Evolutionary conservation across 768 basidiomycete genomes (phyloP).

Genomic region (Suillus placidus): DNA sequence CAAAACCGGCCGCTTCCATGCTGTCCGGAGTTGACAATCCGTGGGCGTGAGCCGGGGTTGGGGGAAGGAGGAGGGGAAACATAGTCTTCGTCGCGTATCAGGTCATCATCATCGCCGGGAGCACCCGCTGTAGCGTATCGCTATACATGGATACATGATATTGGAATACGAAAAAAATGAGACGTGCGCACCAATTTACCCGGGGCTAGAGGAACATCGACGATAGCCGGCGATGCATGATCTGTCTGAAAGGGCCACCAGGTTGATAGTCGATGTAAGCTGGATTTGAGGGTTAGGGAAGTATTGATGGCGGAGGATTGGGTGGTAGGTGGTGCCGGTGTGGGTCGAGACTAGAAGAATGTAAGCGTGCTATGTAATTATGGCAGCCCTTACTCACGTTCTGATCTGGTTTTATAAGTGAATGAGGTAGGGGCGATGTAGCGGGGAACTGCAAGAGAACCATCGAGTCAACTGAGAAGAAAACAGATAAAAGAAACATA

Average conservation of each 20-base stretch:
- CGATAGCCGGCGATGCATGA: neutral
- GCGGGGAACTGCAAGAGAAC: neutral
- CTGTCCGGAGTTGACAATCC: neutral
- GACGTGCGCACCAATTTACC: neutral
- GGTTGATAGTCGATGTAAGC: neutral
- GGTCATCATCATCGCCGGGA: too few relatives aligned
- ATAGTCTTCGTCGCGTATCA: neutral
- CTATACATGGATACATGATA: neutral
- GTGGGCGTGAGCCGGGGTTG: neutral
- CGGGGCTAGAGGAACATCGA: neutral
- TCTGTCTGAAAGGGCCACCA: neutral
- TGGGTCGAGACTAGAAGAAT: neutral
- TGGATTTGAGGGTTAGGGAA: fast-evolving
- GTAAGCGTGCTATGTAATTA: neutral
- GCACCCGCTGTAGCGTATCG: neutral
- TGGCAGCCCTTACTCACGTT: neutral
- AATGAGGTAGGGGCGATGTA: neutral
- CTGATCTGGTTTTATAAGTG: neutral
- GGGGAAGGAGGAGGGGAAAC: neutral
- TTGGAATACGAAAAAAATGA: neutral
- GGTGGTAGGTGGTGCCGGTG: neutral
- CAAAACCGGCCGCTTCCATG: neutral
- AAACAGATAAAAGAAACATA: neutral
- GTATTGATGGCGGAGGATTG: neutral
- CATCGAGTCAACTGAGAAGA: fast-evolving